Evolutionary conservation across 306 rosid genomes (phyloP), one percentile per base, ranked within the genome.

Genomic region (Biancaea sappan): DNA sequence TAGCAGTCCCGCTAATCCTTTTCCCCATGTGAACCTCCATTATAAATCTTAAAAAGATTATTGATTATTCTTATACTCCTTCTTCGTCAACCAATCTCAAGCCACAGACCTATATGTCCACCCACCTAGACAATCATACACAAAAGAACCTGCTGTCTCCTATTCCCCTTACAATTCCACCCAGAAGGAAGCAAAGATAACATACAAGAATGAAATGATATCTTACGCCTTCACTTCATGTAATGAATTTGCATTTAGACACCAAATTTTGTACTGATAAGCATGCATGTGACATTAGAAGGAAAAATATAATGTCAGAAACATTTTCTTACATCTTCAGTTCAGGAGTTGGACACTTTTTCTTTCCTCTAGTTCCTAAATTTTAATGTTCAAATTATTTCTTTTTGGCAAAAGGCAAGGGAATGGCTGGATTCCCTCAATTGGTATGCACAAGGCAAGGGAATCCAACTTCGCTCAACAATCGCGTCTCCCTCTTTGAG

Each of bases 71-170:
- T 51, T 56, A 40, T 54, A 22, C 44, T 18, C 38, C n/a, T 21
- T 9, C 50, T 40, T 40, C 46, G 19, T 52, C 41, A n/a, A 38
- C 53, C 22, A 65, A 71, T 63, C 35, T 38, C 58, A 22, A n/a
- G 13, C 47, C 12, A 50, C 4, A n/a, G 14, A 10, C 1, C 66
- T 25, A 38, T 64, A 1, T 5, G 5, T 24, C 47, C 50, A 72
- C 70, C 26, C 13, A 75, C 44, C 59, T n/a, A 26, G 37, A 43
- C 14, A 72, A 19, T 59, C 34, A 52, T 57, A n/a, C 50, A 53
- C 40, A 56, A 75, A 71, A 70, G 38, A 65, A 64, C 57, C 44
- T 5, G n/a, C n/a, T 48, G 47, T 62, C 48, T 28, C 16, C 61
- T 48, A 24, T 34, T 21, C 48, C 13, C 48, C 37, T 0, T 37